Conservation (phyloP, 2,329 filamentous ascomycete genomes). For the Arthroderma sp. region DNA sequence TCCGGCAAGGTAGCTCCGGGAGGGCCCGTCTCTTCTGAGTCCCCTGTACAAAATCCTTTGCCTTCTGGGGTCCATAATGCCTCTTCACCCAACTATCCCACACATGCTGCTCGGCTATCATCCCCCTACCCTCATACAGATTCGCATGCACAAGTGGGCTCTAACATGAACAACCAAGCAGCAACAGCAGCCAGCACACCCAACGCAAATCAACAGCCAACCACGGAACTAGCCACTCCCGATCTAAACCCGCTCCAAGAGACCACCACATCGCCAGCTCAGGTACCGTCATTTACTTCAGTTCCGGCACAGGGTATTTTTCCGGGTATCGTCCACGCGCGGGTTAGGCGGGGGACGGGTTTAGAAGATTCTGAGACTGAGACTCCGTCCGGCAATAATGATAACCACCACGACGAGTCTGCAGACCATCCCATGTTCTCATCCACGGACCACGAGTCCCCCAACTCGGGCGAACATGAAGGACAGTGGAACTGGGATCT, state of each 20-base stretch:
- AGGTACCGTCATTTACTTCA: constrained; percentile 1
- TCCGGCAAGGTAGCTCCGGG: constrained; percentile 1
- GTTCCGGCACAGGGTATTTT: constrained; percentile 29
- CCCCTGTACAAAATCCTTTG: neutral
- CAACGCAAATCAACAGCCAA: constrained; percentile 1
- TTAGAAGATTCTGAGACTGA: no score
- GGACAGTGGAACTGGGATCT: no score
- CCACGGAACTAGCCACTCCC: constrained; percentile 2
- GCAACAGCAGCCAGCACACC: neutral
- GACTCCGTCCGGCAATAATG: no score
- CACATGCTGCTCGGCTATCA: constrained; percentile 3
- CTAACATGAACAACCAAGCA: constrained; percentile 1
- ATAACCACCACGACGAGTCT: no score
- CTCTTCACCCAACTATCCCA: constrained; percentile 6
- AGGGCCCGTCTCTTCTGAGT: neutral
- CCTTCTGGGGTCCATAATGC: constrained; percentile 1
- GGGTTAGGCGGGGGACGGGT: constrained; percentile 2
- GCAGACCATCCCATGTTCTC: no score
- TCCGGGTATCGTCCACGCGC: constrained; percentile 30
- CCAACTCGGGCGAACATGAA: no score
- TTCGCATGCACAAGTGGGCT: constrained; percentile 6
- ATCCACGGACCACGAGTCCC: no score
- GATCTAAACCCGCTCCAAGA: neutral
- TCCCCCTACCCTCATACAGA: constrained; percentile 3
- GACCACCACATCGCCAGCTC: neutral